phyloP scores from a whole-genome alignment of 805 yeast species.

The Saccharomyces cerevisiae region DNA sequence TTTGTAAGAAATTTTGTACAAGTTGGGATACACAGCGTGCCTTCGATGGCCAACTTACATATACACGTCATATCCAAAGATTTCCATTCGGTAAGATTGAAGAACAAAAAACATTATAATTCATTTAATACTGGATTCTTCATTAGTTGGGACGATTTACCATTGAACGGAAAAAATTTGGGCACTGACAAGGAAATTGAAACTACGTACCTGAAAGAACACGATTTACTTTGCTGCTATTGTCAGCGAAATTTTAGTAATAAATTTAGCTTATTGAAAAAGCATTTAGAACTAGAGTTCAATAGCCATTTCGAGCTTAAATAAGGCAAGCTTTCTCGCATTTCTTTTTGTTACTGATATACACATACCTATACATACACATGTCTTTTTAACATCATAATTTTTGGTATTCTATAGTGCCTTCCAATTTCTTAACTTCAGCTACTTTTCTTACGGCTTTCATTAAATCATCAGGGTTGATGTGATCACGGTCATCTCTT shows the following conservation, averaged over 20 bases:
- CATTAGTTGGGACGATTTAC: constrained; percentile 44
- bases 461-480: constrained; percentile 87
- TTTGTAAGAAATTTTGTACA: constrained; percentile 30
- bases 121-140: constrained; percentile 64
- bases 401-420: constrained; percentile 91
- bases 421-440: constrained; percentile 94
- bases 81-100: constrained; percentile 45
- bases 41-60: constrained; percentile 63
- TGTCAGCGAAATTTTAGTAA: constrained; percentile 37
- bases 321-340: constrained; percentile 2
- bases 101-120: constrained; percentile 58
- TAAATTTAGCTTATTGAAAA: constrained; percentile 37
- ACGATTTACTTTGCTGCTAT: constrained; percentile 36
- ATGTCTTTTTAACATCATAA: constrained; percentile 35
- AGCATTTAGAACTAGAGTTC: constrained; percentile 36
- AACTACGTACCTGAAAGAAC: constrained; percentile 16
- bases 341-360: constrained; percentile 6
- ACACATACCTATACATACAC: constrained; percentile 1
- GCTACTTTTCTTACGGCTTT: constrained; percentile 97
- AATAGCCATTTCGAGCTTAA: constrained; percentile 12
- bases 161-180: constrained; percentile 28
- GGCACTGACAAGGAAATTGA: constrained; percentile 34
- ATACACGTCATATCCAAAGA: constrained; percentile 67
- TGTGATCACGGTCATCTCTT: constrained; percentile 93
- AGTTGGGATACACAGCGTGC: constrained; percentile 63